Conservation (phyloP, 2,329 filamentous ascomycete genomes). For the Xylariaceae sp. region DNA sequence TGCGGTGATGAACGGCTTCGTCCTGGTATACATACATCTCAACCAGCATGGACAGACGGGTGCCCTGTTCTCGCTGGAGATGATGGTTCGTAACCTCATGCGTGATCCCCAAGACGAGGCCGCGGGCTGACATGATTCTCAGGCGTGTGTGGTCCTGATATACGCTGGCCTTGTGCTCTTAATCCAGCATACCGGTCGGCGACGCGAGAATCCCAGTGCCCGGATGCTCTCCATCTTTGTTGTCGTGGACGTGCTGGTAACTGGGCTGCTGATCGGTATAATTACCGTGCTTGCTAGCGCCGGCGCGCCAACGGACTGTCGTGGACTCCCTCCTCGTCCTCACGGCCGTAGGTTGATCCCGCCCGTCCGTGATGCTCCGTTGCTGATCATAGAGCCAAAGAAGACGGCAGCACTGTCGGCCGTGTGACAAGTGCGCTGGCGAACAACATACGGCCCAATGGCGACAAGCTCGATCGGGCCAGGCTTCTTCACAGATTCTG, state of each 20-base stretch:
- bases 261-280: slow-evolving; percentile 23
- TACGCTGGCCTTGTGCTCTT: slow-evolving; percentile 26
- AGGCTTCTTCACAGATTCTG: slow-evolving; percentile 14
- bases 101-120: not conserved
- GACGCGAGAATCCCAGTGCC: slow-evolving; percentile 14
- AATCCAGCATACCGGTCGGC: slow-evolving; percentile 22
- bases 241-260: slow-evolving; percentile 24
- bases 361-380: too few species aligned
- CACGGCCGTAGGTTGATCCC: too few species aligned
- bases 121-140: slow-evolving; percentile 7
- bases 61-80: slow-evolving; percentile 24
- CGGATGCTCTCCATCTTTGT: slow-evolving; percentile 21
- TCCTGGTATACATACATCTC: slow-evolving; percentile 23
- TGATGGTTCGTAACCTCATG: slow-evolving; percentile 24
- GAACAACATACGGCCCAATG: too few species aligned
- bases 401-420: too few species aligned
- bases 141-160: slow-evolving; percentile 24
- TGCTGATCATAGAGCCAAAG: too few species aligned
- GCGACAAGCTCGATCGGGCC: too few species aligned
- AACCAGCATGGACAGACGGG: slow-evolving; percentile 19
- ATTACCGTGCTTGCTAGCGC: slow-evolving; percentile 26
- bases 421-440: too few species aligned
- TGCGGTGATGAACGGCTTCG: slow-evolving; percentile 27
- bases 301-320: slow-evolving; percentile 28
- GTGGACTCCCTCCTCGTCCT: not conserved